Conservation (phyloP, 2,329 filamentous ascomycete species). For the Shiraia bambusicola region DNA sequence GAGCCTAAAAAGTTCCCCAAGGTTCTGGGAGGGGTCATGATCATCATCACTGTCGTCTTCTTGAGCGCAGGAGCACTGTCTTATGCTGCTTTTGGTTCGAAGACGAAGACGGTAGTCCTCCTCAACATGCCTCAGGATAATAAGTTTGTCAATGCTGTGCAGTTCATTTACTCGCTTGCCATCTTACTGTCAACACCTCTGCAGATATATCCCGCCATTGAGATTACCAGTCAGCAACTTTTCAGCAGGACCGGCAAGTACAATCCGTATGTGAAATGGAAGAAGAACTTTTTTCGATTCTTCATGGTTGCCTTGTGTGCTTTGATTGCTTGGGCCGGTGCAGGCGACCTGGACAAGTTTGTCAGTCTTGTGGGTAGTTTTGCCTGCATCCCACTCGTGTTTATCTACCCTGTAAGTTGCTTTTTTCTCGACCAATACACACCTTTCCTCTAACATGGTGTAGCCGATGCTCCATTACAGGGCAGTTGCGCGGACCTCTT, state of each 20-base stretch:
- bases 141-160: constrained; percentile 91
- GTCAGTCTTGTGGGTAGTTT: constrained; percentile 95
- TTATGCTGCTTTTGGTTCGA: constrained; percentile 92
- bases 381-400: constrained; percentile 94
- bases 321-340: constrained; percentile 85
- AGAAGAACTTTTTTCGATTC: constrained; percentile 97
- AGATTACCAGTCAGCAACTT: constrained; percentile 90
- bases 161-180: constrained; percentile 97
- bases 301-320: constrained; percentile 86
- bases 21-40: constrained; percentile 88
- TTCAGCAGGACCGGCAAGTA: constrained; percentile 96
- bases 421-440: neutral
- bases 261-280: constrained; percentile 98
- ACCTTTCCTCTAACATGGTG: constrained; percentile 32
- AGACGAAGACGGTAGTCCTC: constrained; percentile 94
- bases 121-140: constrained; percentile 95
- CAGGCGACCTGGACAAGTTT: constrained; percentile 94
- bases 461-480: constrained; percentile 88
- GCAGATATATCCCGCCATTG: constrained; percentile 96
- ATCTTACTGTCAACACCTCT: constrained; percentile 93
- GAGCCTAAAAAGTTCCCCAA: constrained; percentile 85
- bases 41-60: constrained; percentile 91
- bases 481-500: constrained; percentile 69
- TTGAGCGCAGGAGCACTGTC: constrained; percentile 88
- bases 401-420: constrained; percentile 88